Conservation (phyloP, 2,329 filamentous ascomycete genomes). For the Podosphaera aphanis region DNA sequence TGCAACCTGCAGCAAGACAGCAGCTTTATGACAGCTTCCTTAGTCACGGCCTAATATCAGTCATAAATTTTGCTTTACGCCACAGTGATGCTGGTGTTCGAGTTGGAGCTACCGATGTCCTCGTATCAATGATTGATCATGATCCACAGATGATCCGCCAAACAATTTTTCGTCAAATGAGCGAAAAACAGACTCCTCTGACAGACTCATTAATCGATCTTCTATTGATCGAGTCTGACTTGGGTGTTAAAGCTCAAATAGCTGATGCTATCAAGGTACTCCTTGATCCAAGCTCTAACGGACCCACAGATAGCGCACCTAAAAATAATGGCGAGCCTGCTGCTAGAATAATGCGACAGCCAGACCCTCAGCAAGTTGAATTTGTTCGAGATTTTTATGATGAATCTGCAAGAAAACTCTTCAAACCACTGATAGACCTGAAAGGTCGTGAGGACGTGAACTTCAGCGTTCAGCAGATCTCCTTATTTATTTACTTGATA, state of each 20-base stretch:
- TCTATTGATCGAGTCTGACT: conserved; percentile 69
- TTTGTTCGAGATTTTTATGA: conserved; percentile 85
- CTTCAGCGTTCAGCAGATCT: conserved; percentile 62
- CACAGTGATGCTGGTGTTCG: conserved; percentile 66
- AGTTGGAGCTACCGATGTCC: conserved; percentile 78
- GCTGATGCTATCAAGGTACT: conserved; percentile 88
- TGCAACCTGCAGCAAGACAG: conserved; percentile 62
- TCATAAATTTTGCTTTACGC: conserved; percentile 77
- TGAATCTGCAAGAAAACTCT: conserved; percentile 60
- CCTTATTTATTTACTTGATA: conserved; percentile 74
- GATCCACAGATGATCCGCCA: conserved; percentile 84
- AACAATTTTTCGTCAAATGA: conserved; percentile 78
- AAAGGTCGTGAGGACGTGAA: conserved; percentile 44
- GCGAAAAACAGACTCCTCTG: conserved; percentile 62
- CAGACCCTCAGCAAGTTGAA: conserved; percentile 55
- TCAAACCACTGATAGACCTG: conserved; percentile 64
- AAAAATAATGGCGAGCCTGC: conserved; percentile 44
- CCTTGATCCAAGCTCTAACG: conserved; percentile 45
- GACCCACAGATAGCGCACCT: conserved; percentile 34
- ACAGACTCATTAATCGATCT: conserved; percentile 87
- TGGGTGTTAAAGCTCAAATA: conserved; percentile 87
- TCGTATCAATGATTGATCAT: conserved; percentile 87
- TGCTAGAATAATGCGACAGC: conserved; percentile 33
- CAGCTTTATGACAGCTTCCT: conserved; percentile 80
- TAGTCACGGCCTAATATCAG: conserved; percentile 59